Conservation (phyloP, 2,329 filamentous ascomycete species). For the Penicillium rolfsii region DNA sequence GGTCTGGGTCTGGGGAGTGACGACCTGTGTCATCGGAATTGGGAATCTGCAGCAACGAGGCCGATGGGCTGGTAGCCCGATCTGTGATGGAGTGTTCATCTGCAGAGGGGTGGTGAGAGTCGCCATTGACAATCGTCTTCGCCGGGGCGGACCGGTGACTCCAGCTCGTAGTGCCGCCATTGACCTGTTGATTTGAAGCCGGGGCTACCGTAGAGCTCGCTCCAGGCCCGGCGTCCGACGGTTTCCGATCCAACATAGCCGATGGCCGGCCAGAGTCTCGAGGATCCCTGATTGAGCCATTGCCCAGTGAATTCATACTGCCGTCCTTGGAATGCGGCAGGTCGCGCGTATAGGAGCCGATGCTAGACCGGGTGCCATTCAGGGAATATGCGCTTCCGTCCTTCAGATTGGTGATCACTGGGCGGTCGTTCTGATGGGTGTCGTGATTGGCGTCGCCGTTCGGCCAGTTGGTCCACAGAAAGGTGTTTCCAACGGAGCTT, state of each 20-base stretch:
- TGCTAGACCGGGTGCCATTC: slow-evolving; percentile 59
- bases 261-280: slow-evolving; percentile 37
- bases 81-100: slow-evolving; percentile 38
- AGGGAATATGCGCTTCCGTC: slow-evolving; percentile 63
- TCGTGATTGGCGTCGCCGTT: slow-evolving; percentile 50
- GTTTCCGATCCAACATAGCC: slow-evolving; percentile 36
- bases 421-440: slow-evolving; percentile 43
- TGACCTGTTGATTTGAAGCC: slow-evolving; percentile 32
- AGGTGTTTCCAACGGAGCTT: slow-evolving; percentile 49
- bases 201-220: slow-evolving; percentile 32
- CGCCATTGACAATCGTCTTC: slow-evolving; percentile 39
- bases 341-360: slow-evolving; percentile 49
- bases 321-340: slow-evolving; percentile 46
- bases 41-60: slow-evolving; percentile 40
- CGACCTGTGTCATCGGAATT: slow-evolving; percentile 38
- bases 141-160: slow-evolving; percentile 32
- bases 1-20: slow-evolving; percentile 36
- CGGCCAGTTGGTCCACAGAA: slow-evolving; percentile 51
- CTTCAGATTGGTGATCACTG: slow-evolving; percentile 43
- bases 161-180: slow-evolving; percentile 25
- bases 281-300: slow-evolving; percentile 39
- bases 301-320: slow-evolving; percentile 55
- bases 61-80: slow-evolving; percentile 33
- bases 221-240: slow-evolving; percentile 34
- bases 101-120: slow-evolving; percentile 34